phyloP scores from a whole-genome alignment of 805 yeast species.

The Candida stauntonica region DNA sequence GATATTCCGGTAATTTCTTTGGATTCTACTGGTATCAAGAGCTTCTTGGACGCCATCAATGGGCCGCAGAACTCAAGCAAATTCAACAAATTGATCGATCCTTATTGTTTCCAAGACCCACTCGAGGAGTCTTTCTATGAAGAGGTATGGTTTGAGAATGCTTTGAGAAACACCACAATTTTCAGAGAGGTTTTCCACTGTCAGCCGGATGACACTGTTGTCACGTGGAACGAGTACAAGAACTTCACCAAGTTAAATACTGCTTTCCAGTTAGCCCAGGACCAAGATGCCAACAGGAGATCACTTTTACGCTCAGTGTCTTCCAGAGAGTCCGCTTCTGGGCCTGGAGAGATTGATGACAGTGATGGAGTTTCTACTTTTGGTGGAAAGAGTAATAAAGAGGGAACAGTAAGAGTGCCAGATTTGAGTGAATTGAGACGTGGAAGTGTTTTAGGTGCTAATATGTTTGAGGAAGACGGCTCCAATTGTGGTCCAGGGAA shows the following conservation, averaged over 20 bases:
- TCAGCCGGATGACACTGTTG: conserved; percentile 93
- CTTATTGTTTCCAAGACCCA: conserved; percentile 87
- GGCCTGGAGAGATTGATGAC: too few relatives aligned
- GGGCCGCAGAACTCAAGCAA: conserved; percentile 29
- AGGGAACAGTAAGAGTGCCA: conserved; percentile 13
- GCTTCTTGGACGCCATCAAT: conserved; percentile 35
- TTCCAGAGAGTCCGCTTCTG: background rate
- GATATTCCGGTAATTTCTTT: conserved; percentile 40
- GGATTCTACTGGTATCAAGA: conserved; percentile 38
- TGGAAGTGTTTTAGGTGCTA: conserved; percentile 10
- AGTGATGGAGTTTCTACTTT: too few relatives aligned
- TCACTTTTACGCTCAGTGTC: conserved; percentile 1
- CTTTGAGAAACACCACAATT: conserved; percentile 75
- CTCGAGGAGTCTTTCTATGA: conserved; percentile 74
- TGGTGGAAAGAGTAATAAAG: background rate
- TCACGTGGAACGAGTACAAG: conserved; percentile 86
- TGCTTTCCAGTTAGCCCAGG: conserved; percentile 44
- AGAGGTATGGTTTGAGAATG: conserved; percentile 80
- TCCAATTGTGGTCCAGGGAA: background rate
- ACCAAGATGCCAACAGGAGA: conserved; percentile 23
- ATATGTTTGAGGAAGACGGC: background rate
- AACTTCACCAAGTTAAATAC: conserved; percentile 53
- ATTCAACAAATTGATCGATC: conserved; percentile 60
- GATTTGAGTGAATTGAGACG: conserved; percentile 10
- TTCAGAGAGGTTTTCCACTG: conserved; percentile 84